These are phyloP conservation scores for Atkinsonella hypoxylon DNA, from an alignment of 2,329 filamentous ascomycete genomes.

Conservation along the genomic window DNA sequence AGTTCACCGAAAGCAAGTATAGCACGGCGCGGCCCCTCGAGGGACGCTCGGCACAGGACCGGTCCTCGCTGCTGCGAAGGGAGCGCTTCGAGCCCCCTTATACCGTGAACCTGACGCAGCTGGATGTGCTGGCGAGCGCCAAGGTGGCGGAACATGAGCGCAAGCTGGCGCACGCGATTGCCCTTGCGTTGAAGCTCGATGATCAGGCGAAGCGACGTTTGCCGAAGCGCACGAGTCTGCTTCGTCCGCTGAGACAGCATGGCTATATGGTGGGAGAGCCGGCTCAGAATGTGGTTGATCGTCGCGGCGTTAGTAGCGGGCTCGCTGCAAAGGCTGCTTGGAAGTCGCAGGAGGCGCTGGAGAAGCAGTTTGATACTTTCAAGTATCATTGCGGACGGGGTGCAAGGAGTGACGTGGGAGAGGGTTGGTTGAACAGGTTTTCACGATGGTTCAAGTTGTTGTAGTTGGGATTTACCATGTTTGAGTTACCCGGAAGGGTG, in stretches of 20 bases:
- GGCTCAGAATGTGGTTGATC: conserved; percentile 1
- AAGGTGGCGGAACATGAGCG: background rate
- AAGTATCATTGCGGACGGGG: background rate
- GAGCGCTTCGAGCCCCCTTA: background rate
- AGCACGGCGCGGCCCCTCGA: background rate
- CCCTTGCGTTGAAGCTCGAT: background rate
- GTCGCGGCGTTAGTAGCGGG: background rate
- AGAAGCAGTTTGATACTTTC: background rate
- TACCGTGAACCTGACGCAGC: background rate
- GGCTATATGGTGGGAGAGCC: background rate
- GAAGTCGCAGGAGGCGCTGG: background rate
- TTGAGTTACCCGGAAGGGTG: no score
- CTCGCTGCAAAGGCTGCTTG: background rate
- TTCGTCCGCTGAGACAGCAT: background rate
- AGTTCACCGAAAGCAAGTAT: background rate
- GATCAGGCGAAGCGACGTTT: background rate
- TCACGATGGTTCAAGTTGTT: background rate
- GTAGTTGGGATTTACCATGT: background rate
- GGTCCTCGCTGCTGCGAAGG: background rate
- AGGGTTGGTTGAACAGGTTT: background rate
- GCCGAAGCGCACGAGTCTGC: background rate
- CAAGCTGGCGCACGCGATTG: background rate
- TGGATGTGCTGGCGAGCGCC: background rate
- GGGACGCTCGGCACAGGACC: background rate
- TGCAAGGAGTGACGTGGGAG: background rate